Evolutionary conservation across 129 eudicot genomes (phyloP).

Genomic region (Arctium lappa): DNA sequence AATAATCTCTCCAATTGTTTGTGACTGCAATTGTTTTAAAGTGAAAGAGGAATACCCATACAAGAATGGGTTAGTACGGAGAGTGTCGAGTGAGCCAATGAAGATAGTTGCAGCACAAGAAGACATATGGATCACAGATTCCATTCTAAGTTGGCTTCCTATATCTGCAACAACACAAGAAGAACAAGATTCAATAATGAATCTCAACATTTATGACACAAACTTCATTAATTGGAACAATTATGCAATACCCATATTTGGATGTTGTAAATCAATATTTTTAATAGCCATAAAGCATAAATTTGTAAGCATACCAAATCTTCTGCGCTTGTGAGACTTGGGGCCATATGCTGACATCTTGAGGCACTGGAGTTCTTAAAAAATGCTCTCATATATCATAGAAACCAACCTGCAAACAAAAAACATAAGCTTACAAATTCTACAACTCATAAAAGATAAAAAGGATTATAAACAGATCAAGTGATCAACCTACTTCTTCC

Average conservation of each 20-base stretch:
- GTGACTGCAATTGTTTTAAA: neutral
- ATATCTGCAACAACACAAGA: conserved; percentile 36
- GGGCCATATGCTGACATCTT: conserved; percentile 54
- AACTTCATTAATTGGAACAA: neutral
- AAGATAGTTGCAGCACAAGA: conserved; percentile 69
- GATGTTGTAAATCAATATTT: neutral
- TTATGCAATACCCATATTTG: neutral
- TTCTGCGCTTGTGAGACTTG: conserved; percentile 39
- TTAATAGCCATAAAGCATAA: neutral
- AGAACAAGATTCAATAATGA: conserved; percentile 15
- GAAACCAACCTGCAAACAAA: neutral
- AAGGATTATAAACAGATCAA: neutral
- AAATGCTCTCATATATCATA: neutral
- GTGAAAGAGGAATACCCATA: conserved; percentile 26
- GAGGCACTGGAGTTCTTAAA: neutral
- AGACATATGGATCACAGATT: conserved; percentile 60
- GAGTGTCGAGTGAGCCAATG: conserved; percentile 35
- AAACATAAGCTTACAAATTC: neutral
- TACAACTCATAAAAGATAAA: neutral
- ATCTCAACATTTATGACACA: neutral
- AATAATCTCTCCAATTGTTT: neutral
- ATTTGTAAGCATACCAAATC: conserved; percentile 37
- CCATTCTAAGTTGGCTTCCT: conserved; percentile 47
- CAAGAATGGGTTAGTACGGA: conserved; percentile 2
- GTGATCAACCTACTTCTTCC: neutral